These are phyloP conservation scores for Colletotrichum tanaceti DNA, from an alignment of 2,329 filamentous ascomycete species.

Conservation along the genomic window DNA sequence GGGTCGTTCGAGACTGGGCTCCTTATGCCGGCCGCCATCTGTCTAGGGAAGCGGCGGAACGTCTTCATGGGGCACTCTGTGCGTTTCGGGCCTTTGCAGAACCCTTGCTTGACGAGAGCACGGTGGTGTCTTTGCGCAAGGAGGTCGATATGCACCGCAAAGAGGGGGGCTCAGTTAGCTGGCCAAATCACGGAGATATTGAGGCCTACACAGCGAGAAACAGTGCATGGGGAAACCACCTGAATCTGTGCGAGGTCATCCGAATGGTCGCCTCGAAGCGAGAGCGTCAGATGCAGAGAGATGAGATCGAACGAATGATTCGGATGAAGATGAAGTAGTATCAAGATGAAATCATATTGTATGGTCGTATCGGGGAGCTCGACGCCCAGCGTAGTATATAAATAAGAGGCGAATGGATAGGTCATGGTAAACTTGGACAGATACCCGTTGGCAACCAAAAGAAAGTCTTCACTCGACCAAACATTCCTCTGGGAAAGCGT, in stretches of 20 bases:
- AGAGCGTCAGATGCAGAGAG: neutral
- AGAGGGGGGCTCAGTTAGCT: slow-evolving; percentile 43
- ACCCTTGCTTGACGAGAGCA: slow-evolving; percentile 52
- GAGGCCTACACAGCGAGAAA: slow-evolving; percentile 48
- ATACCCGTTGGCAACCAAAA: slow-evolving; percentile 14
- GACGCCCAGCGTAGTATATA: neutral
- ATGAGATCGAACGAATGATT: neutral
- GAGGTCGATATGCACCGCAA: slow-evolving; percentile 44
- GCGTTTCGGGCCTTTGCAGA: slow-evolving; percentile 62
- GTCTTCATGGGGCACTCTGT: slow-evolving; percentile 54
- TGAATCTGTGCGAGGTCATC: slow-evolving; percentile 23
- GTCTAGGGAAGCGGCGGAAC: slow-evolving; percentile 43
- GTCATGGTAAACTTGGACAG: neutral
- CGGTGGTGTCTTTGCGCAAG: slow-evolving; percentile 48
- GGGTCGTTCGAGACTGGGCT: slow-evolving; percentile 65
- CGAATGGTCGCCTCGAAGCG: neutral
- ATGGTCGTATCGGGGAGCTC: neutral
- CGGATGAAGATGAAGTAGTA: neutral
- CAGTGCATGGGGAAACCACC: slow-evolving; percentile 27
- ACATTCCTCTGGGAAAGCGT: too few relatives aligned
- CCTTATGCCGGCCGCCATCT: slow-evolving; percentile 52
- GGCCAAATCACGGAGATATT: slow-evolving; percentile 55
- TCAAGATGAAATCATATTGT: neutral
- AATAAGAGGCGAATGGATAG: neutral
- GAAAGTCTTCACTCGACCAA: neutral